phyloP scores from a whole-genome alignment of 805 yeast species.

The Spathaspora arborariae region DNA sequence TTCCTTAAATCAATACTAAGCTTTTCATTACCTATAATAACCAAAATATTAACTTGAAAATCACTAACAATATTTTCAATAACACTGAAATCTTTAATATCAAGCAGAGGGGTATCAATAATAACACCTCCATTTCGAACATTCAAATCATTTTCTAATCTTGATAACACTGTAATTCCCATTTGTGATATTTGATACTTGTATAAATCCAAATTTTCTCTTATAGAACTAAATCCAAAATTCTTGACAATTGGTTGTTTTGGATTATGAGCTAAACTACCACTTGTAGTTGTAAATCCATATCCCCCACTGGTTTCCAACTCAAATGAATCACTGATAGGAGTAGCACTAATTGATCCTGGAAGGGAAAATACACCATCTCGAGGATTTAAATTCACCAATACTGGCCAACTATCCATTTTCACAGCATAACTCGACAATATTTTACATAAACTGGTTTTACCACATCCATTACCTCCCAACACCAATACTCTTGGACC shows the following conservation, averaged over 20 bases:
- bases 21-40: slow-evolving; percentile 76
- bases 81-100: slow-evolving; percentile 45
- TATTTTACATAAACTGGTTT: slow-evolving; percentile 68
- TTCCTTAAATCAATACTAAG: slow-evolving; percentile 59
- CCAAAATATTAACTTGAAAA: slow-evolving; percentile 56
- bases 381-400: slow-evolving; percentile 77
- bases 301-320: slow-evolving; percentile 71
- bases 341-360: slow-evolving; percentile 80
- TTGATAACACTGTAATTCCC: slow-evolving; percentile 43
- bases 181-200: slow-evolving; percentile 46
- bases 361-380: slow-evolving; percentile 72
- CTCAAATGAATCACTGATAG: slow-evolving; percentile 76
- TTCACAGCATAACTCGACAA: slow-evolving; percentile 74
- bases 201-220: slow-evolving; percentile 57
- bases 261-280: slow-evolving; percentile 73
- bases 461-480: slow-evolving; percentile 75
- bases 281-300: slow-evolving; percentile 66
- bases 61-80: slow-evolving; percentile 56
- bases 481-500: slow-evolving; percentile 65
- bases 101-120: slow-evolving; percentile 70
- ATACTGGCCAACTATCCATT: slow-evolving; percentile 60
- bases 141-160: slow-evolving; percentile 48
- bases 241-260: slow-evolving; percentile 84
- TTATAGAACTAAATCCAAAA: slow-evolving; percentile 64
- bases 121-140: slow-evolving; percentile 53